Base-by-base conservation (phyloP, 1,139 yeast species). In the Debaryomyces nepalensis region DNA sequence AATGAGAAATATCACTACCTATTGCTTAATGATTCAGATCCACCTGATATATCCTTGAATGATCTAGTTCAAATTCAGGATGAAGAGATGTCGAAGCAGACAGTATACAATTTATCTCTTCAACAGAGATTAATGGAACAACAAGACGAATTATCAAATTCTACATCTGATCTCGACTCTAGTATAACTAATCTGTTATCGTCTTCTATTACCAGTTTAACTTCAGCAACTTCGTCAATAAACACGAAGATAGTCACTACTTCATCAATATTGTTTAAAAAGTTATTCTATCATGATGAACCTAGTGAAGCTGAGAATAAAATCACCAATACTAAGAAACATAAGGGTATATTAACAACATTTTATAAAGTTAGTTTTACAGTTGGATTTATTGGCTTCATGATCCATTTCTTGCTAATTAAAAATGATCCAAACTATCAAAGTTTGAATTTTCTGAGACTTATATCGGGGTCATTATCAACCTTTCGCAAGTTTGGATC, bases 311-410 rank as follows among this genome's bases (percentile, higher is more conserved):
- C 49, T 21, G 50, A 50, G 8, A 44, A 44, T 16, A 44, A 47
- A 18, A 41, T 41, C 5, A 23, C 35, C n/a, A 41, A 35, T 20
- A 37, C 50, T 10, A 47, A 42, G 31, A 40, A 39, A 5, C 45
- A 39, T 33, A 38, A 32, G 5, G 42, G 40, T 14, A 15, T 36
- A 8, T 43, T 53, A 14, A 50, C 41, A 16, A 59, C 59, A 26
- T 37, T 71, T n/a, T 64, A 64, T 45, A 66, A 58, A 41, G 47
- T 70, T 26, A 69, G 75, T 40, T 52, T 70, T 36, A 66, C 76
- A 1, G 64, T 73, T 31, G 79, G 79, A 0, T 58, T 72, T 40
- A 55, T 72, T 32, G 77, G 78, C 1, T 58, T 73, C 37, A 37
- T 73, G 45, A 38, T 70, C 11, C 79, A 73, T 49, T 63, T 65